Evolutionary conservation across 2,329 filamentous ascomycete species (phyloP), one percentile per base, ranked within the genome.

Genomic region (Colletotrichum spinosum): DNA sequence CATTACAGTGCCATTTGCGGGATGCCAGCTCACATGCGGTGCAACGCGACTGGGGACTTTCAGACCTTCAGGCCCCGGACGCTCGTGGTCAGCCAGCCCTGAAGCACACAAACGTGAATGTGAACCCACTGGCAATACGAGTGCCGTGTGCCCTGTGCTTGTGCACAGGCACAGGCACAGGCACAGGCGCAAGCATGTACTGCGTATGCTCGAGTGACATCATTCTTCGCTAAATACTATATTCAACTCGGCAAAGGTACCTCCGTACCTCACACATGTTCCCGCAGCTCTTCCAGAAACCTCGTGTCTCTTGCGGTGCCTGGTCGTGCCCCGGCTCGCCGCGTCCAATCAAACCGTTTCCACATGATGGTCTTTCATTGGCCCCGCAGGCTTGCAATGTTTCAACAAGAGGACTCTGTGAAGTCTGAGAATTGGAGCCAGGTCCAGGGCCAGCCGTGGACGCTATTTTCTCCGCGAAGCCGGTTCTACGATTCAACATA

Each of bases 261-360:
- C 25, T 25, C 25, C 25, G 25, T 25, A 25, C 52, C 55, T 61
- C 41, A 34, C 57, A 63, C 58, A 52, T 63, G 56, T 50, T 41
- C 60, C 48, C 46, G 49, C 25, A 25, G 25, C 60, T 59, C 54
- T 65, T 62, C 62, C 58, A 62, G 62, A 55, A 65, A 62, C 58
- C 62, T 62, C 46, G 57, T 62, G 62, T 62, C 58, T 62, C 41
- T 53, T 58, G 48, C 46, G 39, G 63, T 57, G 63, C 63, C 63
- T 42, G 33, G 58, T 39, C 58, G 48, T 42, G 48, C 37, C 51
- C 58, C 59, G 38, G 59, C 59, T 66, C 41, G 10, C 53, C 35
- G 17, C 53, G 46, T 37, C 52, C 59, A 66, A 66, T 66, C 48
- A 66, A 66, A 63, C 63, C 52, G 59, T 66, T 66, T 54, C 59